phyloP scores from a whole-genome alignment of 805 yeast genomes.

The Wickerhamomyces strasburgensis region DNA sequence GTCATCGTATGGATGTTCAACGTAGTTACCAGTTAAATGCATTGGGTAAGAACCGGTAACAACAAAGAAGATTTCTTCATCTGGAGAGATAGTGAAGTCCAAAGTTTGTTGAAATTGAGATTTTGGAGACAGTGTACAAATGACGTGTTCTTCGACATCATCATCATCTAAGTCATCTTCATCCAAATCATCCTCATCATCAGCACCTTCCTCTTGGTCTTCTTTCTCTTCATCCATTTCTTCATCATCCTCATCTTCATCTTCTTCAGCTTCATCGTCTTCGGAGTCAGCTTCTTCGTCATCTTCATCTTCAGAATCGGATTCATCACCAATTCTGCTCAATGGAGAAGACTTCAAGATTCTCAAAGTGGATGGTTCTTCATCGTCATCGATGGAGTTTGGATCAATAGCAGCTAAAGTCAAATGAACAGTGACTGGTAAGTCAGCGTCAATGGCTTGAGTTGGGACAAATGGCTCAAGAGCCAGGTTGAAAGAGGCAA shows the following conservation, averaged over 20 bases:
- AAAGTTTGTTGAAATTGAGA: conserved; percentile 82
- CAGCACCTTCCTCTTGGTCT: conserved; percentile 44
- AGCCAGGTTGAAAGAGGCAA: conserved; percentile 82
- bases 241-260: conserved; percentile 33
- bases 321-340: conserved; percentile 44
- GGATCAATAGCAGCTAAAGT: conserved; percentile 97
- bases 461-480: conserved; percentile 83
- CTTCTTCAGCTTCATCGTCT: conserved; percentile 29
- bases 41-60: conserved; percentile 95
- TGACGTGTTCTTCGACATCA: conserved; percentile 75
- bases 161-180: conserved; percentile 30
- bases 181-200: conserved; percentile 42
- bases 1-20: conserved; percentile 89
- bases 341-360: conserved; percentile 61
- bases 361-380: conserved; percentile 84
- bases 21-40: conserved; percentile 90
- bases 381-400: conserved; percentile 72
- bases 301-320: conserved; percentile 36
- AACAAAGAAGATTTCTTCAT: conserved; percentile 89
- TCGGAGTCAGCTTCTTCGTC: conserved; percentile 34
- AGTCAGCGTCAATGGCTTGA: conserved; percentile 80
- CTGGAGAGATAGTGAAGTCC: conserved; percentile 86
- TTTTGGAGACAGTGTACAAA: conserved; percentile 88
- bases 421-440: conserved; percentile 84
- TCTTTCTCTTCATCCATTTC: conserved; percentile 47